Evolutionary conservation across 306 rosid species (phyloP).

Genomic region (Senna siamea): DNA sequence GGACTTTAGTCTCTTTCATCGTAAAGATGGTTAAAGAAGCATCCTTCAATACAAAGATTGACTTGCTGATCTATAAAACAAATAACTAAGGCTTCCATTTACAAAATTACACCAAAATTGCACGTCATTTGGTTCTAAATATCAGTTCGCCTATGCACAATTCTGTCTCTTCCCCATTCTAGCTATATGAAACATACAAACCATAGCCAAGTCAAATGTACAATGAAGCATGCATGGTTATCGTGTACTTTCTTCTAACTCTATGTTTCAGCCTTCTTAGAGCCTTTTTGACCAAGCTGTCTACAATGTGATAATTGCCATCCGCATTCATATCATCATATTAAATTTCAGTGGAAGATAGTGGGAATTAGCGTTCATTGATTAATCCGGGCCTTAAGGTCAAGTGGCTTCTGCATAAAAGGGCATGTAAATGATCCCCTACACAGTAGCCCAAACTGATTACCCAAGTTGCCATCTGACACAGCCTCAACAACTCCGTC

Average conservation of each 20-base stretch:
- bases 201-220: slow-evolving; percentile 23
- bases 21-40: no score
- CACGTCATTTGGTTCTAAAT: background rate
- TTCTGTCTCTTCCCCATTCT: background rate
- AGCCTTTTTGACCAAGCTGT: background rate
- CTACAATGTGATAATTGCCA: slow-evolving; percentile 2
- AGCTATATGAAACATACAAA: slow-evolving; percentile 3
- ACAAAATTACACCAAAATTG: background rate
- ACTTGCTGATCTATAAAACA: no score
- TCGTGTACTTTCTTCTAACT: slow-evolving; percentile 8
- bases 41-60: no score
- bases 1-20: no score
- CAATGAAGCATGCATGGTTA: background rate
- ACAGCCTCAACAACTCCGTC: background rate
- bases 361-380: background rate
- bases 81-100: no score
- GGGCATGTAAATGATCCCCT: background rate
- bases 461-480: background rate
- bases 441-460: background rate
- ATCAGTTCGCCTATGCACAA: background rate
- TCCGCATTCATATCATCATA: background rate
- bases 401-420: background rate
- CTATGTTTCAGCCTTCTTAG: background rate
- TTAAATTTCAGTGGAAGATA: background rate
- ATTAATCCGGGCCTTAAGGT: background rate